Evolutionary conservation across 768 basidiomycete genomes (phyloP), one percentile per base, ranked within the genome.

Genomic region (Baorangia bicolor): DNA sequence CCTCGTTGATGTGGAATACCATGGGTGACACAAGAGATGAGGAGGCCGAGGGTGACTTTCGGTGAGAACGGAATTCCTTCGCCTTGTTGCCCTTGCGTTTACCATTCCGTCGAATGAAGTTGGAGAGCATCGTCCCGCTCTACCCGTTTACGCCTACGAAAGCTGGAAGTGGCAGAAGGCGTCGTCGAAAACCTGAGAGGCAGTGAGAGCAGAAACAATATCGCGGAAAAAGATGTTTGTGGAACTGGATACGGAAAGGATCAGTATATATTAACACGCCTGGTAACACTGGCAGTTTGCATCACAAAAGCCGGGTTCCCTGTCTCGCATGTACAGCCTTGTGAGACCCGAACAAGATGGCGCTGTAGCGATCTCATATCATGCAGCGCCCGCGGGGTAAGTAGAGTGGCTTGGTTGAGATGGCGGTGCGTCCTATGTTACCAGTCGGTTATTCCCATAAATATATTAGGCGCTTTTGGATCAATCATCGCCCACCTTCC

Each of bases 11-110:
- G 52, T 67, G 45, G 30, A 70, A 34, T 25, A 72, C 56, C 48
- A 51, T 31, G 5, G 68, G 53, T 3, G 64, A 56, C 12, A 35
- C 38, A 33, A 59, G 39, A 7, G 61, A 51, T 5, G 56, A 49
- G 23, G 59, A 51, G 25, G 53, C 35, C 8, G 55, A 53, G 3
- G 48, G 31, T 5, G 64, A 57, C 38, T 50, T 56, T 37, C 21
- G 51, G 30, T 45, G 61, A 40, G 27, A 53, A n/a, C 25, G 34
- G 33, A 34, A 6, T 33, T 51, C 53, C 21, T 30, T 37, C n/a
- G 5, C 46, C 46, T 68, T 72, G 43, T 43, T 60, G n/a, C 42
- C 60, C 37, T 70, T 73, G 34, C 68, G 64, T 59, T 64, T 73
- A 8, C 58, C 58, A 50, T 47, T 64, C 51, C 64, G 62, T 37